Base-by-base conservation (phyloP, 495 filamentous ascomycete genomes). In the Hyaloscypha hepaticicola region DNA sequence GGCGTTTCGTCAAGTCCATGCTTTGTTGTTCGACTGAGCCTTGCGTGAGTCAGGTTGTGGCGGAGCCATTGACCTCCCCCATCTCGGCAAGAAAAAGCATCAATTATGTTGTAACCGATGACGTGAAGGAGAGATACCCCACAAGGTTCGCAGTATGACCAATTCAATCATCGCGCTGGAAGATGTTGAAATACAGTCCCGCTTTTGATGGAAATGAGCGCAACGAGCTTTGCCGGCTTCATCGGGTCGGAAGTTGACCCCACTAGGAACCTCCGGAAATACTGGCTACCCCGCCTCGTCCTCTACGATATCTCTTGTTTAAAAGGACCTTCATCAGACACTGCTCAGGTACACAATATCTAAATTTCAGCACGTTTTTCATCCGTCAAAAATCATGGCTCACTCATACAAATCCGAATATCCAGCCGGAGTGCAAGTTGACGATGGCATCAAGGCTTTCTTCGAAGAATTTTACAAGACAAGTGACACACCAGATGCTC, bases 391-490 rank as follows among this genome's bases (percentile, higher is more conserved):
- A 61, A 67, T 63, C 31, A 55, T 51, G 50, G 1, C 65, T 25
- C 55, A 68, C 25, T 55, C 65, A 38, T 71, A 71, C 58, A 60
- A 45, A 26, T 56, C 69, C 11, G 49, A 50, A 25, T 76, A 72
- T 63, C 79, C 80, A 0, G 52, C 60, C 2, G 66, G 67, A 38
- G 51, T 58, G 5, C 28, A 48, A 19, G 49, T 70, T 0, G 63
- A 69, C 55, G 53, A 72, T 7, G 73, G 73, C 29, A 74, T 83
- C 59, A 68, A 75, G 58, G 53, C 70, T 25, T 87, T 83, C 74
- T 80, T 87, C 73, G 76, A 83, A 70, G 70, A 77, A 49, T 88
- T 89, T 76, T 89, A 88, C 70, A 69, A 72, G 27, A 79, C 76
- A 16, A 85, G 83, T 56, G 86, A 88, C 69, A 83, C 77, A 14